Evolutionary conservation across 2,329 filamentous ascomycete genomes (phyloP).

Genomic region (Emergomyces orientalis): DNA sequence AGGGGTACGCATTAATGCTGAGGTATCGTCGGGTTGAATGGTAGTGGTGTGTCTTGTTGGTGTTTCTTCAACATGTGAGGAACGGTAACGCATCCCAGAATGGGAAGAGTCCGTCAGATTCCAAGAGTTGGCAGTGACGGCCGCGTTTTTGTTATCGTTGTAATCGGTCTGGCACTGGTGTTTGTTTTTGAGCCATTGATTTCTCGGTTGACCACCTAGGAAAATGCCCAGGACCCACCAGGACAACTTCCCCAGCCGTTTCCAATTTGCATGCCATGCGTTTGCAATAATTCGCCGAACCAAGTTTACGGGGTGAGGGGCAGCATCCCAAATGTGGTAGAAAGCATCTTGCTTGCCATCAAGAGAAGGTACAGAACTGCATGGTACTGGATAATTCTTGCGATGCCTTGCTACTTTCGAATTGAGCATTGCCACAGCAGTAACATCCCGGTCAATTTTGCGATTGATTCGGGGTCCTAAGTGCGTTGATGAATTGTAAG

Average conservation of each 20-base stretch:
- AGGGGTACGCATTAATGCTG: constrained; percentile 10
- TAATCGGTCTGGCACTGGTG: not conserved
- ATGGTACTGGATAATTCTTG: not conserved
- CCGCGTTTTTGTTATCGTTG: not conserved
- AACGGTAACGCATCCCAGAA: not conserved
- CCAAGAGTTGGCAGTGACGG: not conserved
- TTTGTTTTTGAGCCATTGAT: constrained; percentile 12
- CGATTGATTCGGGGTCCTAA: not conserved
- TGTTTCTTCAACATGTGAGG: not conserved
- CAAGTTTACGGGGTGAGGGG: constrained; percentile 12
- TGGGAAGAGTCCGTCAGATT: not conserved
- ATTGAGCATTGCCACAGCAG: not conserved
- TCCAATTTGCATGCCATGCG: constrained; percentile 27
- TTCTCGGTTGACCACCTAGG: constrained; percentile 17
- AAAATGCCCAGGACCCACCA: constrained; percentile 32
- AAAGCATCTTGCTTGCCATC: constrained; percentile 3
- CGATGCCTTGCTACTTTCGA: not conserved
- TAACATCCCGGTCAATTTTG: constrained; percentile 4
- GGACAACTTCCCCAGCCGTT: constrained; percentile 23
- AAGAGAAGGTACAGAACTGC: not conserved
- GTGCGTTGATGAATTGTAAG: not conserved
- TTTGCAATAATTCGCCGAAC: constrained; percentile 27
- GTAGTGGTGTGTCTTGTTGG: not conserved
- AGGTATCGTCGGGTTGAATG: constrained; percentile 7
- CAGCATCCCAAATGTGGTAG: constrained; percentile 4